Base-by-base conservation (phyloP, 148 eudicot genomes). In the Talinum fruticosum region DNA sequence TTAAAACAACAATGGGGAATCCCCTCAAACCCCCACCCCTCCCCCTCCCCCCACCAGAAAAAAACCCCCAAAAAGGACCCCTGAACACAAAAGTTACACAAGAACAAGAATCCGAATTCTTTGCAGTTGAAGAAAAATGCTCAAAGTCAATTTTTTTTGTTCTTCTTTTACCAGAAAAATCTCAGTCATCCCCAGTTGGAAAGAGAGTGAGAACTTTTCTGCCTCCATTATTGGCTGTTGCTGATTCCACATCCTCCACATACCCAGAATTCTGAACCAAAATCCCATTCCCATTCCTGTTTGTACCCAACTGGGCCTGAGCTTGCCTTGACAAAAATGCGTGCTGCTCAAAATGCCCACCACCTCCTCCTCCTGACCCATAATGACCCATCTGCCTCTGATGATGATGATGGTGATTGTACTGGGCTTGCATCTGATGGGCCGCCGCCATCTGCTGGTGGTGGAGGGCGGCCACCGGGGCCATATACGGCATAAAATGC, bases 201-300 rank as follows among this genome's bases (percentile, higher is more conserved):
- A 93, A 93, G 45, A 93, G 81, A 65, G 96, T 93, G 67, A 93
- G 93, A 34, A 87, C 89, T 83, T 87, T 90, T 81, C 89, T 87
- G 69, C 79, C 61, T 29, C 87, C 89, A 87, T 82, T 85, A 1
- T 80, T 80, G 12, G 82, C 80, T 0, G 85, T 79, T 2, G 79
- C 88, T 4, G 93, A 88, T 61, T 93, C 97, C 72, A 93, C 53
- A 77, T 89, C 95, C 72, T 93, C 97, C 16, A 81, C 88, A 84
- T 80, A 91, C 74, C 86, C 89, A 49, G 87, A 84, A 76, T 36
- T 76, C 49, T 81, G 92, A 77, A 83, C 80, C 75, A 87, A 78
- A 53, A 84, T 64, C 74, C 87, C 92, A 32, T 77, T 80, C 66
- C 86, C 91, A 34, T 78, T 82, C 54, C 86, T 81, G 57, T 79